Conservation (phyloP, 306 rosid species). For the Carpinus fangiana region DNA sequence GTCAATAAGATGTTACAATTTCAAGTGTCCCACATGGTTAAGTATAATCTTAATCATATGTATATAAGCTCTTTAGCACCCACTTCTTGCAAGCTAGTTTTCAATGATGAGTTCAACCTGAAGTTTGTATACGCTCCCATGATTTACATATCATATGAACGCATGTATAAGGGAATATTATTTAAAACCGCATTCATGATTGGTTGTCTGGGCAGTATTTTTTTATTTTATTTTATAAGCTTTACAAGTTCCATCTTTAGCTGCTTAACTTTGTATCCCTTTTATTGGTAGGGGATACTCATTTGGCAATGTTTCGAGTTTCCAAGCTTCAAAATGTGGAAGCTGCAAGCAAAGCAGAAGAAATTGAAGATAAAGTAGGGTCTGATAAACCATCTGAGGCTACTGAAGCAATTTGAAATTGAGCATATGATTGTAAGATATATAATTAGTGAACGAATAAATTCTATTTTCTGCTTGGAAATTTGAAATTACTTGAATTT, state of each 20-base stretch:
- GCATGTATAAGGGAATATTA: neutral
- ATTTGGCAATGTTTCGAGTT: constrained; percentile 81
- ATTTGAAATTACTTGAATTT: neutral
- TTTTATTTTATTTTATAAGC: neutral
- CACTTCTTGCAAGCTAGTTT: too few relatives aligned
- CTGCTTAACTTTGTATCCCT: constrained; percentile 2
- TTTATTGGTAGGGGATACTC: constrained; percentile 65
- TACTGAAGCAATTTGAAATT: constrained; percentile 36
- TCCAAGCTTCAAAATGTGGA: constrained; percentile 56
- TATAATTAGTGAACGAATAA: constrained; percentile 17
- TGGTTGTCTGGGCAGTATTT: constrained; percentile 2
- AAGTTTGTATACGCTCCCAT: neutral
- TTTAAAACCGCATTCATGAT: neutral
- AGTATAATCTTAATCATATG: too few relatives aligned
- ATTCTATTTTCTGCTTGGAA: constrained; percentile 13
- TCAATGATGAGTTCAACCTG: too few relatives aligned
- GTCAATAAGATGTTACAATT: too few relatives aligned
- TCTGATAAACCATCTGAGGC: constrained; percentile 29
- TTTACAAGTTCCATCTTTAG: neutral
- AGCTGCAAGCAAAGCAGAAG: constrained; percentile 33
- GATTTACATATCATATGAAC: neutral
- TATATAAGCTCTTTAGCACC: too few relatives aligned
- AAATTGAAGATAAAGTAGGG: constrained; percentile 35
- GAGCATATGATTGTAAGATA: constrained; percentile 21
- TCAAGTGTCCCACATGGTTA: too few relatives aligned